Base-by-base conservation (phyloP, 805 yeast genomes). In the Metschnikowia vanudenii region DNA sequence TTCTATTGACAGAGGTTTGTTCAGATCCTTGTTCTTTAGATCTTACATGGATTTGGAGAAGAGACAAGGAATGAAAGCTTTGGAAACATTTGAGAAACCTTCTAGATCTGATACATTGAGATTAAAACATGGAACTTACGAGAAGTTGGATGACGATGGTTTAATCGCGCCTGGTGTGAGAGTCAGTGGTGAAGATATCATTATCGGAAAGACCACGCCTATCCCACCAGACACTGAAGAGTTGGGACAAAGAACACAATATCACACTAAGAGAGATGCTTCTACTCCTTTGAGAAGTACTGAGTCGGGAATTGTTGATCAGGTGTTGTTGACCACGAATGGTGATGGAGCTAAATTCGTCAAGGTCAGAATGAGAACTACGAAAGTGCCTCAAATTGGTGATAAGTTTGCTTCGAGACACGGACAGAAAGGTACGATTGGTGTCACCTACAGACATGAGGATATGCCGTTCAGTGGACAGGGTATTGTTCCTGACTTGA, bases 391-490 rank as follows among this genome's bases (percentile, higher is more conserved):
- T 11, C 99, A 94, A 72, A 92, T 94, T 70, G 99, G 99, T 70
- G 99, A 94, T 71, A 94, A 94, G 72, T 94, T 94, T 72, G 98
- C 99, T 6, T 92, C 98, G 35, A 88, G 99, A 74, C 99, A 94
- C 78, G 99, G 99, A 67, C 99, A 94, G 73, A 94, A 94, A 75
- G 99, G 99, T 85, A 94, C 99, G 17, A 91, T 94, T 69, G 99
- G 99, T 84, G 94, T 94, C 53, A 94, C 99, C 0, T 94, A 92
- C 66, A 82, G 97, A 67, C 94, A 92, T 67, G 99, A 94, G 69
- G 99, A 94, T 67, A 92, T 94, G 98, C 99, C 99, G 24, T 94
- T 94, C 67, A 84, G 96, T 8, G 78, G 88, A 2, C 95, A 92
- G 67, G 99, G 99, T 68, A 70, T 92, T 64, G 97, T 92, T 32